Conservation (phyloP, 2,329 filamentous ascomycete species). For the Plectosphaerella sp. region DNA sequence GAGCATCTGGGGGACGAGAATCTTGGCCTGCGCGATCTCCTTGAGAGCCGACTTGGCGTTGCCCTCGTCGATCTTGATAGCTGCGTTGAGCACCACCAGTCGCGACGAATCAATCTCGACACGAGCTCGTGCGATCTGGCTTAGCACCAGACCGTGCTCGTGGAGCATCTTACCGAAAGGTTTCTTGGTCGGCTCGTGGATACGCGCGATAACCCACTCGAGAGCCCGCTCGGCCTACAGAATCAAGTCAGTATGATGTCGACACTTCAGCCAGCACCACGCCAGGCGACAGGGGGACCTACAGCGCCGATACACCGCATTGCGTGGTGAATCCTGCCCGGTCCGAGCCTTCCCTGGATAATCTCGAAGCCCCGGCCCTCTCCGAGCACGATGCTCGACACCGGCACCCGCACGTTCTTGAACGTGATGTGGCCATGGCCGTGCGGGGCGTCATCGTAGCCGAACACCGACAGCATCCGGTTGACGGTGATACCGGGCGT, state of each 20-base stretch:
- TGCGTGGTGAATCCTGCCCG: conserved; percentile 94
- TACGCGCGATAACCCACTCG: conserved; percentile 89
- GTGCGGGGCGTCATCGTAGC: conserved; percentile 97
- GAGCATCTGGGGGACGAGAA: conserved; percentile 79
- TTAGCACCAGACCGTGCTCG: conserved; percentile 89
- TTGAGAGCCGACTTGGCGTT: conserved; percentile 85
- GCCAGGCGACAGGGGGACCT: conserved; percentile 21
- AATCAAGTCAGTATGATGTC: not conserved
- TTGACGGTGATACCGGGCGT: conserved; percentile 86
- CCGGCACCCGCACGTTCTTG: conserved; percentile 83
- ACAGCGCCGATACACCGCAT: conserved; percentile 90
- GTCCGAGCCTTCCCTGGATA: conserved; percentile 92
- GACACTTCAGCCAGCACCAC: not conserved
- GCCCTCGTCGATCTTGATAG: conserved; percentile 85
- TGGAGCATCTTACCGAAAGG: conserved; percentile 84
- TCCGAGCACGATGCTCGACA: conserved; percentile 79
- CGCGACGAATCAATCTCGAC: conserved; percentile 92
- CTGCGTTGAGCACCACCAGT: conserved; percentile 87
- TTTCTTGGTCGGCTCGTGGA: conserved; percentile 88
- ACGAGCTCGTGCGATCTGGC: conserved; percentile 88
- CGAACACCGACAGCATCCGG: conserved; percentile 90
- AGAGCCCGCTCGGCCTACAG: conserved; percentile 75
- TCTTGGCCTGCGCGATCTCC: conserved; percentile 94
- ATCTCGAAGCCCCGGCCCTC: conserved; percentile 96
- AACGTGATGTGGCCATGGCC: conserved; percentile 93